Evolutionary conservation across 179 eudicot genomes (phyloP).

Genomic region (Carnegiea gigantea): DNA sequence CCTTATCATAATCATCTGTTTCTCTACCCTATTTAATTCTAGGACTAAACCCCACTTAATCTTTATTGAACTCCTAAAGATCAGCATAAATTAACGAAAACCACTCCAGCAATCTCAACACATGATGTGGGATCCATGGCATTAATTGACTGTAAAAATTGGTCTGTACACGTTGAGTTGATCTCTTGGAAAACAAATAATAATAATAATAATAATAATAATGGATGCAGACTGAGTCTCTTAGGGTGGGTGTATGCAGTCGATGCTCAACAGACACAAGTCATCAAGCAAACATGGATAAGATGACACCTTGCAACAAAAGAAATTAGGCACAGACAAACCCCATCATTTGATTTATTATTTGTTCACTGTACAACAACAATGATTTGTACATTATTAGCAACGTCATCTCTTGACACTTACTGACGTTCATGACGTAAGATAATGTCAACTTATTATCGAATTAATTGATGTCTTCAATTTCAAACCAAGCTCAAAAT

Average conservation of each 20-base stretch:
- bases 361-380: not conserved
- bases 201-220: too few species aligned
- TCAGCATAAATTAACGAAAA: not conserved
- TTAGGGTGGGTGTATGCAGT: not conserved
- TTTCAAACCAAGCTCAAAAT: not conserved
- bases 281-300: not conserved
- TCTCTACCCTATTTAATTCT: not conserved
- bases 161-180: not conserved
- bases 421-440: not conserved
- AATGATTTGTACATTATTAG: not conserved
- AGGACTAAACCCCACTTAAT: not conserved
- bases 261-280: not conserved
- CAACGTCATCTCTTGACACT: not conserved
- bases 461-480: not conserved
- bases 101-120: not conserved
- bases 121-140: not conserved
- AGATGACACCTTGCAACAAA: not conserved
- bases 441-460: not conserved
- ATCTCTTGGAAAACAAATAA: not conserved
- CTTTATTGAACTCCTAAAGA: not conserved
- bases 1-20: not conserved
- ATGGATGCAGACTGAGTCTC: not conserved
- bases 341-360: not conserved
- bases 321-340: not conserved
- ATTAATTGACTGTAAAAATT: not conserved